These are phyloP conservation scores for Microcyclospora pomicola DNA, from an alignment of 2,329 filamentous ascomycete genomes.

Conservation along the genomic window DNA sequence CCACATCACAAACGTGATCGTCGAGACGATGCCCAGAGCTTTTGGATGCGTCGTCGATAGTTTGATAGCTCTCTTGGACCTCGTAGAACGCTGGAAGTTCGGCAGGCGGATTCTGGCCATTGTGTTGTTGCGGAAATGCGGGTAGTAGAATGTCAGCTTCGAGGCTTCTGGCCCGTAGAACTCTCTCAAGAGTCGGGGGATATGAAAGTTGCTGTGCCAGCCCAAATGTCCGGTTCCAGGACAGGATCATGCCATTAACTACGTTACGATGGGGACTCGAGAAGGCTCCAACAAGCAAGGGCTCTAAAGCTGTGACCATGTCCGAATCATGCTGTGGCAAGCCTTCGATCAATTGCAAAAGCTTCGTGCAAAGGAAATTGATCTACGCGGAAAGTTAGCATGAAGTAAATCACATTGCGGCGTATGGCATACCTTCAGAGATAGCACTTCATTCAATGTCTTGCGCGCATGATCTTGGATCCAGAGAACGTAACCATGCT, in stretches of 20 bases:
- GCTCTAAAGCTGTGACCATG: slow-evolving; percentile 40
- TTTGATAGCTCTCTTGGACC: slow-evolving; percentile 1
- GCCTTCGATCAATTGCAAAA: slow-evolving; percentile 41
- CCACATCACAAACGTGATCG: too few relatives aligned
- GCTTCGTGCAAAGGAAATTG: slow-evolving; percentile 26
- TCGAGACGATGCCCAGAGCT: too few relatives aligned
- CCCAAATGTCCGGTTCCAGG: slow-evolving; percentile 62
- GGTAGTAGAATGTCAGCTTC: slow-evolving; percentile 40
- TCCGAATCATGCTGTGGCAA: slow-evolving; percentile 45
- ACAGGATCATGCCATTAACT: slow-evolving; percentile 38
- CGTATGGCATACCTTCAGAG: not conserved
- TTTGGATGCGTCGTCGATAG: not conserved
- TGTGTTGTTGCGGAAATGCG: slow-evolving; percentile 26
- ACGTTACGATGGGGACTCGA: slow-evolving; percentile 37
- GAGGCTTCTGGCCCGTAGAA: slow-evolving; percentile 47
- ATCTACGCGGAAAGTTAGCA: slow-evolving; percentile 16
- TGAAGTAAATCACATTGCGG: not conserved
- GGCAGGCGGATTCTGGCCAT: slow-evolving; percentile 24
- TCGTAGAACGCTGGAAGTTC: slow-evolving; percentile 15
- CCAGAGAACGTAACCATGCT: slow-evolving; percentile 50
- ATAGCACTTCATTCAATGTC: not conserved
- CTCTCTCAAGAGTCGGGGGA: slow-evolving; percentile 47
- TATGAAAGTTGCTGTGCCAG: slow-evolving; percentile 46
- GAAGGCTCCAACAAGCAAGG: slow-evolving; percentile 40
- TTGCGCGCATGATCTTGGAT: slow-evolving; percentile 39